Evolutionary conservation across 345 rosid species (phyloP).

Genomic region (Corchorus olitorius): DNA sequence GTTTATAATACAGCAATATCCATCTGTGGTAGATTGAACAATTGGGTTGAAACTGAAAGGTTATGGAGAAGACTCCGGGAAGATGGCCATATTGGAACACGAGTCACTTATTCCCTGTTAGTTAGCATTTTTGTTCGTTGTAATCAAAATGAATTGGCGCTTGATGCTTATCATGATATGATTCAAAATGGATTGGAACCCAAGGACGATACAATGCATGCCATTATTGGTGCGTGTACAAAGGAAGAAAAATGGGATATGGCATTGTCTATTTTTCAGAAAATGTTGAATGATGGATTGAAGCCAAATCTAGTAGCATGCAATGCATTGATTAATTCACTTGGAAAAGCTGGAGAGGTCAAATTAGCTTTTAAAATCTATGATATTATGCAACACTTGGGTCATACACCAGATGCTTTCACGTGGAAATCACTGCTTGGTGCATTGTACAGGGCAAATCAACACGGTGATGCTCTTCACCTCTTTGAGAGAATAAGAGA

Average conservation of each 20-base stretch:
- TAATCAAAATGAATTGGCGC: slow-evolving; percentile 58
- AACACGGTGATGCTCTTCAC: slow-evolving; percentile 56
- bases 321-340: slow-evolving; percentile 67
- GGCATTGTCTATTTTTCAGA: slow-evolving; percentile 52
- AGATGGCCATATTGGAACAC: slow-evolving; percentile 59
- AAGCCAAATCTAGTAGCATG: slow-evolving; percentile 68
- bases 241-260: slow-evolving; percentile 67
- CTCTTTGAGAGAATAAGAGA: slow-evolving; percentile 63
- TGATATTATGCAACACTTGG: slow-evolving; percentile 44
- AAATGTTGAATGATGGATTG: slow-evolving; percentile 49
- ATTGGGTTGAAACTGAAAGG: slow-evolving; percentile 59
- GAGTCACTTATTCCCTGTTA: slow-evolving; percentile 60
- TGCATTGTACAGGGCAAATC: slow-evolving; percentile 61
- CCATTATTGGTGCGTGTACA: slow-evolving; percentile 55
- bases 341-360: slow-evolving; percentile 68
- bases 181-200: slow-evolving; percentile 45
- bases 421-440: slow-evolving; percentile 76
- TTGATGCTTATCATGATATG: slow-evolving; percentile 79
- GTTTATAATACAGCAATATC: slow-evolving; percentile 79
- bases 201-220: slow-evolving; percentile 56
- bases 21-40: slow-evolving; percentile 54
- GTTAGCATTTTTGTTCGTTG: slow-evolving; percentile 73
- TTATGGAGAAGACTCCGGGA: slow-evolving; percentile 64
- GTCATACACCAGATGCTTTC: slow-evolving; percentile 67
- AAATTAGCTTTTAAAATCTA: slow-evolving; percentile 61